Percentiles rank a stretch among this genome's conserved stretches.
Conservation (phyloP, 257 asterid genomes). For the Eucommia ulmoides region DNA sequence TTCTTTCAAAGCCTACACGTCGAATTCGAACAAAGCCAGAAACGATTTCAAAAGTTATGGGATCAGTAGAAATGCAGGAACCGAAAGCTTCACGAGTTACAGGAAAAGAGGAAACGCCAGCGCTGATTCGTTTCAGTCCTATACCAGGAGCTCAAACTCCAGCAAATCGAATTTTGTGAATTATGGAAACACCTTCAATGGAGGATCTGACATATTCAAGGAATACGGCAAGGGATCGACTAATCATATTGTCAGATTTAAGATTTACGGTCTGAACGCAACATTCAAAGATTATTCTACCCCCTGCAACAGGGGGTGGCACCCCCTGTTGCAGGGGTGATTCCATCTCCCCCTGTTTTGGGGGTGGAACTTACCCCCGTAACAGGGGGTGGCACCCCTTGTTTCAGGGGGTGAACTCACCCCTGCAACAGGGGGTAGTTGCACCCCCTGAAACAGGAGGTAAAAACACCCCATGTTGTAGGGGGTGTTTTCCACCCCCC, state of each 20-base stretch:
- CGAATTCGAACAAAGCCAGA: constrained; percentile 56
- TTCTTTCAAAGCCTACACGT: constrained; percentile 51
- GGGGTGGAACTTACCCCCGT: too few species aligned
- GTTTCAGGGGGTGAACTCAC: too few species aligned
- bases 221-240: constrained; percentile 58
- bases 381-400: too few species aligned
- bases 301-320: too few species aligned
- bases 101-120: constrained; percentile 64
- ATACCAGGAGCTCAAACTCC: constrained; percentile 37
- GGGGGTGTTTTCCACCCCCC: too few species aligned
- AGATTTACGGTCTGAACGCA: constrained; percentile 49
- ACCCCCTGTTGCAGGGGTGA: too few species aligned
- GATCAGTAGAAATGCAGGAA: constrained; percentile 39
- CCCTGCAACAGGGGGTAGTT: too few species aligned
- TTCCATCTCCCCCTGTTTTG: too few species aligned
- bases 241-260: constrained; percentile 36
- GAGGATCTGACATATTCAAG: constrained; percentile 52
- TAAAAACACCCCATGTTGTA: too few species aligned
- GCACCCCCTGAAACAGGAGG: too few species aligned
- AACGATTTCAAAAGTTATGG: constrained; percentile 65
- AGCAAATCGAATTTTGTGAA: constrained; percentile 39
- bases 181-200: constrained; percentile 67
- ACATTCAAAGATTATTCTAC: constrained; percentile 67
- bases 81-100: constrained; percentile 40
- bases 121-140: constrained; percentile 49